These are phyloP conservation scores for Penicillium argentinense DNA, from an alignment of 495 filamentous ascomycete genomes.

Conservation along the genomic window DNA sequence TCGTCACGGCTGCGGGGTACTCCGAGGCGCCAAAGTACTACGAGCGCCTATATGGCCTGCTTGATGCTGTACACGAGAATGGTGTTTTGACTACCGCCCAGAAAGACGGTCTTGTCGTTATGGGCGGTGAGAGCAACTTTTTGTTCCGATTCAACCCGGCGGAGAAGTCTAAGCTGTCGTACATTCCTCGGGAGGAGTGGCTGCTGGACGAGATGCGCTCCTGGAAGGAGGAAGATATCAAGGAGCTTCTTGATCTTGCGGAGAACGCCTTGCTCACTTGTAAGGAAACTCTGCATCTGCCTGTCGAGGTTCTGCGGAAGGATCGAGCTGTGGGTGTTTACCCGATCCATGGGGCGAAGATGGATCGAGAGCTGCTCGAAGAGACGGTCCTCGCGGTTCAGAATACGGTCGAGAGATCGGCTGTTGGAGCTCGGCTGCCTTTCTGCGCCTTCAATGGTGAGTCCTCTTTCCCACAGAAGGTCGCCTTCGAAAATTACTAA, in stretches of 20 bases:
- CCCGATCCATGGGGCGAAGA: conserved; percentile 56
- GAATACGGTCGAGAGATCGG: conserved; percentile 82
- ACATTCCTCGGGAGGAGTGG: conserved; percentile 73
- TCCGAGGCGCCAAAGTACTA: conserved; percentile 83
- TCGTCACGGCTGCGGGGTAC: conserved; percentile 96
- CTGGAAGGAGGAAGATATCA: conserved; percentile 82
- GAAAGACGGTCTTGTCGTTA: conserved; percentile 77
- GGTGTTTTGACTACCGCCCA: conserved; percentile 56
- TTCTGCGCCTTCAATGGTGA: conserved; percentile 96
- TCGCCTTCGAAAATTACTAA: not conserved
- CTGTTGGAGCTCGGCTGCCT: conserved; percentile 67
- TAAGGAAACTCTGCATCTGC: conserved; percentile 69
- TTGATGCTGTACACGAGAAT: conserved; percentile 75
- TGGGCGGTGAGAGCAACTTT: conserved; percentile 91
- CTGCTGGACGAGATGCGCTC: conserved; percentile 79
- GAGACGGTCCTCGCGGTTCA: conserved; percentile 94
- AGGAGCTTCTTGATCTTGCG: conserved; percentile 77
- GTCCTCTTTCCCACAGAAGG: not conserved
- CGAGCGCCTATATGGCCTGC: conserved; percentile 75
- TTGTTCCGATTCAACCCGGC: conserved; percentile 68
- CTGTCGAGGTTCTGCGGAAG: conserved; percentile 80
- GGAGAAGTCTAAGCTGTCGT: conserved; percentile 40
- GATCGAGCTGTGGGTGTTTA: conserved; percentile 92
- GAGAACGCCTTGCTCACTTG: conserved; percentile 80
- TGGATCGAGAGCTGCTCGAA: conserved; percentile 85